Conservation (phyloP, 1,284 basidiomycete species). For the Rhodotorula sp. region DNA sequence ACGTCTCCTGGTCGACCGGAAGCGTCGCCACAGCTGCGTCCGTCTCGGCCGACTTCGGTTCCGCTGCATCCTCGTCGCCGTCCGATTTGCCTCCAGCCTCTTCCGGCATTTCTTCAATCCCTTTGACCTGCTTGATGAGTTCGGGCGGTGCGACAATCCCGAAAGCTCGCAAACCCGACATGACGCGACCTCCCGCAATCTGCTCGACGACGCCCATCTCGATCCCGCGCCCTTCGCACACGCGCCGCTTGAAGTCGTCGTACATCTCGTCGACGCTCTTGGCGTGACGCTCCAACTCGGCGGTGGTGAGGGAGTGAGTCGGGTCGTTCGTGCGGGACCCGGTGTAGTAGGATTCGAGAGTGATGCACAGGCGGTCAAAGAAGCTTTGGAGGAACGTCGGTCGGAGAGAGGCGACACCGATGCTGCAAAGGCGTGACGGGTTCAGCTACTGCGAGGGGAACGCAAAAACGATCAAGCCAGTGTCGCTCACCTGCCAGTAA, state of each 20-base stretch:
- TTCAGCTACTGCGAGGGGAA: neutral
- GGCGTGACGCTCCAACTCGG: conserved; percentile 46
- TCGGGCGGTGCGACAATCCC: conserved; percentile 43
- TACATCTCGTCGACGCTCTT: conserved; percentile 51
- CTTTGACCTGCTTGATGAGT: conserved; percentile 40
- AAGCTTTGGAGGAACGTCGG: conserved; percentile 51
- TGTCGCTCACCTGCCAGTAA: conserved; percentile 48
- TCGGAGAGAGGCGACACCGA: conserved; percentile 50
- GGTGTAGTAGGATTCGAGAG: conserved; percentile 50
- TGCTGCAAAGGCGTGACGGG: conserved; percentile 6
- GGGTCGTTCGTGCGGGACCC: conserved; percentile 48
- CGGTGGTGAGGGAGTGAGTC: conserved; percentile 47
- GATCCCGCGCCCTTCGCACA: conserved; percentile 50
- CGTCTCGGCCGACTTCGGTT: neutral
- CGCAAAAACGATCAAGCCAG: neutral
- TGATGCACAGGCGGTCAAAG: conserved; percentile 50
- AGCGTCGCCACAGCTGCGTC: conserved; percentile 17
- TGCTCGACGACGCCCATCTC: conserved; percentile 48
- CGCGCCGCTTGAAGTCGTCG: conserved; percentile 45
- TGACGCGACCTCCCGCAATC: conserved; percentile 52
- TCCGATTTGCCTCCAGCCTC: neutral
- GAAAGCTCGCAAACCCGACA: conserved; percentile 51
- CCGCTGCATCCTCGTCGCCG: neutral
- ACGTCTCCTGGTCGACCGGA: conserved; percentile 39
- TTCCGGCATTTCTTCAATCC: conserved; percentile 25